A percentile compares a stretch with the other conserved stretches of the same genome.
Evolutionary conservation across 1,284 basidiomycete species (phyloP).

Genomic region (Naganishia albida): DNA sequence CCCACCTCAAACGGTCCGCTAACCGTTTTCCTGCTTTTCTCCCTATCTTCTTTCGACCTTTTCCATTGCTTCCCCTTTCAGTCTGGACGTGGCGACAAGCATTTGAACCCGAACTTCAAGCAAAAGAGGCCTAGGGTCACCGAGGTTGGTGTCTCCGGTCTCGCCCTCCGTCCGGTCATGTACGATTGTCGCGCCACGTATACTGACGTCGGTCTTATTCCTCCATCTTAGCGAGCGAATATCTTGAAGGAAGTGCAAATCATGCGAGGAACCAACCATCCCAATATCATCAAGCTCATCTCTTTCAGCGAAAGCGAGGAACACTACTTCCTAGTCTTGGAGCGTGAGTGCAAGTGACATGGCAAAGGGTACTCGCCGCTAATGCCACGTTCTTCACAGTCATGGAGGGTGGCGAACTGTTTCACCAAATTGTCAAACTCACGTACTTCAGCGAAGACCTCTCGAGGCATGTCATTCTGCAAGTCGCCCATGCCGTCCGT

Average conservation of each 20-base stretch:
- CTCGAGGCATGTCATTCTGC: constrained; percentile 91
- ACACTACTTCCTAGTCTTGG: constrained; percentile 91
- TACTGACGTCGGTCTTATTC: constrained; percentile 22
- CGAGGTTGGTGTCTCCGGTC: constrained; percentile 66
- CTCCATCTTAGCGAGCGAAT: constrained; percentile 78
- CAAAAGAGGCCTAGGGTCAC: constrained; percentile 82
- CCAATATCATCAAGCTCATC: constrained; percentile 82
- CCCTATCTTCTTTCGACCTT: constrained; percentile 1
- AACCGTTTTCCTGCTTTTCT: constrained; percentile 22
- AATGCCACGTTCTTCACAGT: constrained; percentile 58
- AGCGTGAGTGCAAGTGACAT: constrained; percentile 62
- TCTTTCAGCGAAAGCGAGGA: constrained; percentile 89
- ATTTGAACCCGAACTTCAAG: constrained; percentile 88
- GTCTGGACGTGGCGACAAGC: constrained; percentile 69
- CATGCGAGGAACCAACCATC: constrained; percentile 92
- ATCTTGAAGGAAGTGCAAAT: constrained; percentile 99
- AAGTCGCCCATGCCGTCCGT: constrained; percentile 92
- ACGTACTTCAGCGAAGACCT: constrained; percentile 98
- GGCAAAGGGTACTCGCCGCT: constrained; percentile 8
- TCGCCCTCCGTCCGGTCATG: neutral
- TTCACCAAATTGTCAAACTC: constrained; percentile 99
- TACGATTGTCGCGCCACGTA: no score
- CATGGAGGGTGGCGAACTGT: constrained; percentile 96
- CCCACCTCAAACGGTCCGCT: constrained; percentile 15
- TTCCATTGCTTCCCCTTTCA: constrained; percentile 23